A percentile compares a stretch with the other conserved stretches of the same genome.
phyloP scores from a whole-genome alignment of 202 grass and related monocot genomes.

The Tripidium arundinaceum region DNA sequence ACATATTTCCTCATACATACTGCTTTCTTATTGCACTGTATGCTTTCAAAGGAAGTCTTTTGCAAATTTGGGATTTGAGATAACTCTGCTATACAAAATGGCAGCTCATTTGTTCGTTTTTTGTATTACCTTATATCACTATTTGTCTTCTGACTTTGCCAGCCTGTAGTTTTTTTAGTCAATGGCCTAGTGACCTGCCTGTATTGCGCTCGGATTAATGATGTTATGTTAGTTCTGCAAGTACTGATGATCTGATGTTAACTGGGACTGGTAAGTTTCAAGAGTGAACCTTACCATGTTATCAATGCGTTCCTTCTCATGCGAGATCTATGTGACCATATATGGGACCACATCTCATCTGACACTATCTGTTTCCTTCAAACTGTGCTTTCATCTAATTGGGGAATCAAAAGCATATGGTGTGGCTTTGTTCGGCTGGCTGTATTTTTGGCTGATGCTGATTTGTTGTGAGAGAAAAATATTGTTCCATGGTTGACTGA shows the following conservation, averaged over 20 bases:
- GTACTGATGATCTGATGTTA: not conserved
- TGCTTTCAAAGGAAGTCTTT: not conserved
- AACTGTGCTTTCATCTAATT: not conserved
- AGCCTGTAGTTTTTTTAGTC: no score
- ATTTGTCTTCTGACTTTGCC: no score
- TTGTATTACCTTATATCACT: no score
- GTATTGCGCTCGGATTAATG: not conserved
- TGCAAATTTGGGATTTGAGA: not conserved
- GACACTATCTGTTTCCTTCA: not conserved
- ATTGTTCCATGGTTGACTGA: no score
- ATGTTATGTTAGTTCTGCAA: not conserved
- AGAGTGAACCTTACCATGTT: not conserved
- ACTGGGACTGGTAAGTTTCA: not conserved
- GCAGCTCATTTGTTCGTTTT: not conserved
- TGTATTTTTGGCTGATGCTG: no score
- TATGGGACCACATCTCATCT: not conserved
- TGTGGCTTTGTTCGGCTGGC: no score
- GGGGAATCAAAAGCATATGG: not conserved
- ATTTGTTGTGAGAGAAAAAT: no score
- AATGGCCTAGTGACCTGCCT: not conserved
- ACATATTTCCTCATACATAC: not conserved
- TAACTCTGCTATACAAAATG: not conserved
- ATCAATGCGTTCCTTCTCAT: constrained; percentile 16
- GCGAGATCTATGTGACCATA: constrained; percentile 18
- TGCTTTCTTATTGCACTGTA: not conserved